These are phyloP conservation scores for Rosa chinensis DNA, from an alignment of 306 rosid genomes.

Conservation along the genomic window DNA sequence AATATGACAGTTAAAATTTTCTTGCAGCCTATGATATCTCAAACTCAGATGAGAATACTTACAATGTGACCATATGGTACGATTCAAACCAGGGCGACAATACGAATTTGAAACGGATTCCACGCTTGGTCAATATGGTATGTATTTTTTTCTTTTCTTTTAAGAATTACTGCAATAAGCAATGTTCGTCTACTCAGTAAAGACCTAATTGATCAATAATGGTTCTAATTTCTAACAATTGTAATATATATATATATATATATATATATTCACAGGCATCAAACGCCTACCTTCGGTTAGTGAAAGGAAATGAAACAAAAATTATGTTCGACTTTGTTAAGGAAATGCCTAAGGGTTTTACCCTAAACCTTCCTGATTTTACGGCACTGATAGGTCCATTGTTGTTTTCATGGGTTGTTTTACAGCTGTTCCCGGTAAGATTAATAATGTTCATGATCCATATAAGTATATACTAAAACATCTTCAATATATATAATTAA, in stretches of 20 bases:
- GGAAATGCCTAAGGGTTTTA: slow-evolving; percentile 78
- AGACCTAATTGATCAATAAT: slow-evolving; percentile 7
- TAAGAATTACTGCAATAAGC: neutral
- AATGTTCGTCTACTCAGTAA: slow-evolving; percentile 4
- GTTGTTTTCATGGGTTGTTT: slow-evolving; percentile 82
- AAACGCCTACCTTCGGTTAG: slow-evolving; percentile 68
- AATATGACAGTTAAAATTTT: neutral
- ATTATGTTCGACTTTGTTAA: slow-evolving; percentile 68
- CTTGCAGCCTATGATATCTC: slow-evolving; percentile 74
- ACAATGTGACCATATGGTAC: slow-evolving; percentile 78
- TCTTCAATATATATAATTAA: too few relatives aligned
- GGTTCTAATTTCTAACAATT: slow-evolving; percentile 14
- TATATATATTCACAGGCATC: slow-evolving; percentile 46
- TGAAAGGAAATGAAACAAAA: slow-evolving; percentile 55
- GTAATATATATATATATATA: neutral
- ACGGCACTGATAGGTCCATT: slow-evolving; percentile 66
- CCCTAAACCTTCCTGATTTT: slow-evolving; percentile 46
- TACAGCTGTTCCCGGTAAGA: slow-evolving; percentile 87
- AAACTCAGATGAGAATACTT: slow-evolving; percentile 51
- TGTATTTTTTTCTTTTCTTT: neutral
- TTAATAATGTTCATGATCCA: neutral
- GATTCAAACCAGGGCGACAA: slow-evolving; percentile 35
- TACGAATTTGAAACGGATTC: slow-evolving; percentile 40
- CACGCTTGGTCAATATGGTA: slow-evolving; percentile 83
- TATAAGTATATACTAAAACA: too few relatives aligned